Evolutionary conservation across 2,329 filamentous ascomycete genomes (phyloP).

Genomic region (Fusarium nygamai): DNA sequence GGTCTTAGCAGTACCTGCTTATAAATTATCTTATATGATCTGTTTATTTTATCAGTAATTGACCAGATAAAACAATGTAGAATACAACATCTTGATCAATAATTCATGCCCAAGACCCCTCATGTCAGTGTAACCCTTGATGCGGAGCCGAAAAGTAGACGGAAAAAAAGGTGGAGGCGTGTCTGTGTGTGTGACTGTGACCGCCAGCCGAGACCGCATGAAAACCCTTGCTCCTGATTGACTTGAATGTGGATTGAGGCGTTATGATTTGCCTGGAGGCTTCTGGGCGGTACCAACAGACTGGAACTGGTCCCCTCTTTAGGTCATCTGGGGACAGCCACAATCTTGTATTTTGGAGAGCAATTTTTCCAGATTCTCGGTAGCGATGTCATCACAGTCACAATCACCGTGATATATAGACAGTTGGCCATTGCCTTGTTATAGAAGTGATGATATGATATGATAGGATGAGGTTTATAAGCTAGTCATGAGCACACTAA

Average conservation of each 20-base stretch:
- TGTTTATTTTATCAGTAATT: too few species aligned
- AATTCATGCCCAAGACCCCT: background rate
- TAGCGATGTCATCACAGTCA: background rate
- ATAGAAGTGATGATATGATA: background rate
- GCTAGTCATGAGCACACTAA: background rate
- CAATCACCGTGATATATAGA: background rate
- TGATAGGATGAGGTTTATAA: background rate
- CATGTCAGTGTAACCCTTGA: background rate
- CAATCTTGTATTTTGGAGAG: background rate
- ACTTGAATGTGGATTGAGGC: background rate
- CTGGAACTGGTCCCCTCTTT: conserved; percentile 11
- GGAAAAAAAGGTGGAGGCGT: background rate
- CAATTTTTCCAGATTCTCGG: conserved; percentile 1
- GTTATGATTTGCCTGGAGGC: conserved; percentile 7
- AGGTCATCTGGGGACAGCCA: conserved; percentile 15
- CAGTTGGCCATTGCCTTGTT: too few species aligned
- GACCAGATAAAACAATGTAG: background rate
- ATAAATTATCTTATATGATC: rapidly evolving
- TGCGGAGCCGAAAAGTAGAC: background rate
- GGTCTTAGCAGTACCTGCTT: background rate
- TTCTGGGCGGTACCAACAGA: conserved; percentile 11
- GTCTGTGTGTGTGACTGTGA: background rate
- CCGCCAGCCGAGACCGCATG: background rate
- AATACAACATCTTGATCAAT: background rate
- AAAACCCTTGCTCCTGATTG: conserved; percentile 4